Base-by-base conservation (phyloP, 306 rosid species). In the Vicia faba region DNA sequence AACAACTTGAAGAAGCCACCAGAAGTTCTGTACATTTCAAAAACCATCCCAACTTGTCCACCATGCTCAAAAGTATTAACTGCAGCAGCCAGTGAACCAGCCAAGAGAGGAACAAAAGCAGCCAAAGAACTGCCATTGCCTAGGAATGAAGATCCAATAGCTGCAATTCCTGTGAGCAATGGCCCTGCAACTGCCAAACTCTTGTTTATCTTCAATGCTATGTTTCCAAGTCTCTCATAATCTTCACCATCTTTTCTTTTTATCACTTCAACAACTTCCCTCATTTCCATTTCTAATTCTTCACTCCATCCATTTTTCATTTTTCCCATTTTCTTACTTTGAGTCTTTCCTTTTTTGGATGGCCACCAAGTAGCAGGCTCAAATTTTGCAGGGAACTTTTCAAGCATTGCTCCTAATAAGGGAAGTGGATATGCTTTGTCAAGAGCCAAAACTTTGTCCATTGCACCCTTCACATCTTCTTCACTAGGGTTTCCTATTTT, bases 371-470 rank as follows among this genome's bases (percentile, higher is more conserved):
- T 75, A 11, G 96, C 92, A 0, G 92, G 91, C 61, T 87, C 87
- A 15, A 67, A 78, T 0, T 63, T 79, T 8, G 65, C 9, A 0
- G 96, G 97, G 38, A 75, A 87, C 40, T 91, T 91, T n/a, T 88
- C 95, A 43, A 88, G 78, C 97, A 91, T 91, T 0, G 45, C 80
- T 11, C 97, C 97, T 4, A 91, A 61, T 23, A 91, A 16, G 0
- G 96, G 91, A 75, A 91, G 96, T 11, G 97, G 97, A 77, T 74
- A 88, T 1, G 95, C 97, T 75, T 38, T 82, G 79, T 91, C 97
- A 1, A 91, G 75, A 0, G 91, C 88, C 69, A 91, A 69, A 51
- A 88, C 82, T 66, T 73, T 85, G 14, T 79, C 85, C 80, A 82
- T 75, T 41, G 82, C 72, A 3, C 43, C 64, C 25, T 80, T 78